Base-by-base conservation (phyloP, 2,329 filamentous ascomycete species). In the Dryadomyces quercus-mongolicae region DNA sequence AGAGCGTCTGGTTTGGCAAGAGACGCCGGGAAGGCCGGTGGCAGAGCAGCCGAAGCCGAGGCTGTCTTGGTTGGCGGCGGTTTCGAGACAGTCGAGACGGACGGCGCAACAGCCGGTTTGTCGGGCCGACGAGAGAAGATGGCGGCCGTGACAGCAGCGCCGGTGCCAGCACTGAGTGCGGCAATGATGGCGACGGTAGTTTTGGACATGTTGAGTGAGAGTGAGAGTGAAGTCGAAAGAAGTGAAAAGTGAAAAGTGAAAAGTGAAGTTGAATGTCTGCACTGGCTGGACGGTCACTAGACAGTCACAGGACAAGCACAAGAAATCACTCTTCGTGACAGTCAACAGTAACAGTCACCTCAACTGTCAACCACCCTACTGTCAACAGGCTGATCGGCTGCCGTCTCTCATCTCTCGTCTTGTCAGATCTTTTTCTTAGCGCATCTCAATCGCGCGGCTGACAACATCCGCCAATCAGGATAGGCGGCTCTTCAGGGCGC, bases 171-270 rank as follows among this genome's bases (percentile, higher is more conserved):
- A 67, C 86, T 82, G 64, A 86, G 78, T 59, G 83, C 85, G 62
- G 86, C 87, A 63, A 91, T 84, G 57, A 88, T 76, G 60, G 85
- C 85, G 62, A 92, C 64, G 38, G 85, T 89, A 22, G 82, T 76
- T 69, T 91, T 92, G 56, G 87, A 90, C 87, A 92, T 92, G 16
- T 10, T 4, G 42, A 44, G 42, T 4, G 5, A 3, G 10, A 20
- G 18, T 8, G 4, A 8, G 25, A 8, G 25, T 31, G 25, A 44
- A 44, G 16, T n/a, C 12, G n/a, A 43, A 15, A 20, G 9, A 36
- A 21, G n/a, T n/a, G n/a, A n/a, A n/a, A 49, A 12, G 12, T n/a
- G 13, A 21, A 47, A 6, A 22, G 31, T 22, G 18, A 40, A 25
- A 15, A n/a, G n/a, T n/a, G n/a, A n/a, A n/a, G n/a, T n/a, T n/a